Percentiles rank a stretch among this genome's conserved stretches.
phyloP scores from a whole-genome alignment of 2,329 filamentous ascomycete species.

The Davidsoniella australis region DNA sequence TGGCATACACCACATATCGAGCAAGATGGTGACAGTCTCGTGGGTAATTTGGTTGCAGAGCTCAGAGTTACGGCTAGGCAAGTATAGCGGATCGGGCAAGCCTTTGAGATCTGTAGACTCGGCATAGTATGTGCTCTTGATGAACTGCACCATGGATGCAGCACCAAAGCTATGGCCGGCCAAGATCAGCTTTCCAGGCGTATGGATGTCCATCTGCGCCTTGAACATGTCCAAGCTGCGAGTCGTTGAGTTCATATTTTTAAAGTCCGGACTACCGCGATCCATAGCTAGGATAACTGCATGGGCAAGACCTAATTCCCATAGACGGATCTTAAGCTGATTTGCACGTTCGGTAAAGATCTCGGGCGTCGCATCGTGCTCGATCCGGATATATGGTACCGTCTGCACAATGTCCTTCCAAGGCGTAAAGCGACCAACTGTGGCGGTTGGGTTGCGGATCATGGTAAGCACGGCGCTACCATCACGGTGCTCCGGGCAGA shows the following conservation, averaged over 20 bases:
- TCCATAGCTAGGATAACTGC: constrained; percentile 53
- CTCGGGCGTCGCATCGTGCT: constrained; percentile 48
- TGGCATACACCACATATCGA: constrained; percentile 71
- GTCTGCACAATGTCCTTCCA: constrained; percentile 8
- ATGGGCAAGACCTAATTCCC: constrained; percentile 59
- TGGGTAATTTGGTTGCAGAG: constrained; percentile 52
- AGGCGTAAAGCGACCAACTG: constrained; percentile 18
- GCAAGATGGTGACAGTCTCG: constrained; percentile 45
- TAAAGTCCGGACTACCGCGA: constrained; percentile 22
- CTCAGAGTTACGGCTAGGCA: constrained; percentile 34
- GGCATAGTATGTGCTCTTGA: constrained; percentile 63
- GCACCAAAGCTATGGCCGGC: constrained; percentile 71
- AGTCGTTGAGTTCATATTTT: constrained; percentile 29
- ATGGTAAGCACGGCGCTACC: constrained; percentile 62
- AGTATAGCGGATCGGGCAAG: constrained; percentile 42
- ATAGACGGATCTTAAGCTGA: constrained; percentile 58
- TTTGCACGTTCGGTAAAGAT: constrained; percentile 50
- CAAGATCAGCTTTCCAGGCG: constrained; percentile 57
- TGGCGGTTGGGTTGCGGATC: constrained; percentile 42
- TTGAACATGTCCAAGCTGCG: constrained; percentile 39
- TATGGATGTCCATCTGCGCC: constrained; percentile 46
- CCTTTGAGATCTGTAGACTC: constrained; percentile 26
- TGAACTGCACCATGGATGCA: constrained; percentile 54
- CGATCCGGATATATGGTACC: constrained; percentile 33
- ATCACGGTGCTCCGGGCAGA: constrained; percentile 71